Base-by-base conservation (phyloP, 192 early-diverging fungal species). In the Tieghemiomyces parasiticus region DNA sequence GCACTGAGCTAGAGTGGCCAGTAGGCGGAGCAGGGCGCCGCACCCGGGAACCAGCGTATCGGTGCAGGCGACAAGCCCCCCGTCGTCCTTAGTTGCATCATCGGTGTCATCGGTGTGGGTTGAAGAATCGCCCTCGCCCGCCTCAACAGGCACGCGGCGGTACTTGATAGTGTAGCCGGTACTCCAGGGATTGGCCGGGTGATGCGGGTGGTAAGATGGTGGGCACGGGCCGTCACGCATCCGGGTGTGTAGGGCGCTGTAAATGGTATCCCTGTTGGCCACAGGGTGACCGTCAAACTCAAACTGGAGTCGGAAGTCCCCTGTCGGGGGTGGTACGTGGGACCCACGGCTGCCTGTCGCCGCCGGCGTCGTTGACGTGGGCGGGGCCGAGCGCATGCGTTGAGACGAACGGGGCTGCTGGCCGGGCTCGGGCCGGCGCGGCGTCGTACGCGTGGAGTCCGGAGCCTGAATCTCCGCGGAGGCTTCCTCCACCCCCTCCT, bases 291-390 rank as follows among this genome's bases (percentile, higher is more conserved):
- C 78, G 29, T 68, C 76, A 55, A 86, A 58, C 0, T 67, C 71
- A 56, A 90, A 88, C 46, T 74, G 66, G 47, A 90, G 76, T 24
- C 71, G 65, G 72, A 77, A 86, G 19, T 62, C 51, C 29, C 62
- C 47, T 16, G 60, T n/a, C 13, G 45, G 2, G 19, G 45, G 45
- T 46, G 19, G 45, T 46, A 22, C 19, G 19, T n/a, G 22, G 19
- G 45, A 46, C 16, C 22, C 12, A 46, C 3, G 38, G 26, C n/a
- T 16, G 20, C 35, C 58, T 10, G 61, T 13, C 0, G 63, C 32
- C 49, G 63, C 1, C 6, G 63, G 29, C 24, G 64, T 49, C 29
- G 66, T 67, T 3, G 9, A n/a, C 22, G 35, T 26, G n/a, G n/a
- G n/a, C n/a, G n/a, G n/a, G n/a, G n/a, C n/a, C n/a, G n/a, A n/a